These are phyloP conservation scores for Pochonia chlamydosporia DNA, from an alignment of 2,329 filamentous ascomycete species.

Conservation along the genomic window DNA sequence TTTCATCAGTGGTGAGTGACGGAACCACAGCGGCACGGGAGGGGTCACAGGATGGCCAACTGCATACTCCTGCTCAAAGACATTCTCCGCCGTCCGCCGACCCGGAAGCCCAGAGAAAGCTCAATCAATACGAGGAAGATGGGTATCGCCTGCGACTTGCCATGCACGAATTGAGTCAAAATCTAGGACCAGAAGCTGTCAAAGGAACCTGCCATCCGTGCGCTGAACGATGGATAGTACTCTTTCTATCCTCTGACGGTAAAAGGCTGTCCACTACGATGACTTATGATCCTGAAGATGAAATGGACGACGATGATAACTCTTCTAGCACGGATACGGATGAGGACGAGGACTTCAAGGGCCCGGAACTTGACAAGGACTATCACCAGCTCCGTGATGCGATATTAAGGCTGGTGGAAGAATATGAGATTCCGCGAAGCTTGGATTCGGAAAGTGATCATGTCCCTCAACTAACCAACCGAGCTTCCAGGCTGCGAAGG, in stretches of 20 bases:
- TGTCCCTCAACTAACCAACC: constrained; percentile 61
- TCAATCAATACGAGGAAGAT: constrained; percentile 56
- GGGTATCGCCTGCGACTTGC: constrained; percentile 60
- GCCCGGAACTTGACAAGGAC: constrained; percentile 66
- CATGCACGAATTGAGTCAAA: constrained; percentile 64
- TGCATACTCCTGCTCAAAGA: constrained; percentile 43
- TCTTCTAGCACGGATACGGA: constrained; percentile 56
- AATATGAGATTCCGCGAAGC: constrained; percentile 72
- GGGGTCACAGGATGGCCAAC: constrained; percentile 52
- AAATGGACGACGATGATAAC: constrained; percentile 59
- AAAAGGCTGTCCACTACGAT: constrained; percentile 64
- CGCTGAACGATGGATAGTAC: constrained; percentile 74
- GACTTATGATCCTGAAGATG: constrained; percentile 64
- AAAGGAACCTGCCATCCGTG: constrained; percentile 71
- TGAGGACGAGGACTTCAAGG: constrained; percentile 55
- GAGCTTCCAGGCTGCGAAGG: constrained; percentile 55
- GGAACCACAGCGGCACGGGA: constrained; percentile 56
- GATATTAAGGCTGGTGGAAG: constrained; percentile 73
- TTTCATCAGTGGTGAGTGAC: constrained; percentile 67
- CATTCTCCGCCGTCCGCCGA: constrained; percentile 49
- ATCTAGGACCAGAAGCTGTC: constrained; percentile 56
- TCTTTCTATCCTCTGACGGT: constrained; percentile 72
- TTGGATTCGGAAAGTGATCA: constrained; percentile 53
- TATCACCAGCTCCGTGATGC: constrained; percentile 77
- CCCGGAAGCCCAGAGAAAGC: constrained; percentile 33